Base-by-base conservation (phyloP, 2,329 filamentous ascomycete species). In the Gliomastix tumulicola region DNA sequence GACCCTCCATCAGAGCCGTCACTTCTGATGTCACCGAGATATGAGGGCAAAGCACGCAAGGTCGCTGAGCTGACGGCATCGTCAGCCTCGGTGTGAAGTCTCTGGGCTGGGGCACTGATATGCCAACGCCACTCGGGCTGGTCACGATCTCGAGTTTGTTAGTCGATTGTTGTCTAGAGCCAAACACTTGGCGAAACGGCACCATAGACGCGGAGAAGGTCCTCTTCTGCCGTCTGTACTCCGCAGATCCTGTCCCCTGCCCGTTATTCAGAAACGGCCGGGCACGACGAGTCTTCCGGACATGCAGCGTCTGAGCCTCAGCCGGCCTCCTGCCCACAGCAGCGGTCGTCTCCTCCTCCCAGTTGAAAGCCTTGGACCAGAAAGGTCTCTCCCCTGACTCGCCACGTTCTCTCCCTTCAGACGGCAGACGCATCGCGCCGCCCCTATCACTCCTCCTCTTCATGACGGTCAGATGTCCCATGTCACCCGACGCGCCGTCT, bases 381-480 rank as follows among this genome's bases (percentile, higher is more conserved):
- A n/a, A n/a, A n/a, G n/a, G n/a, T n/a, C n/a, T n/a, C n/a, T n/a
- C n/a, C n/a, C n/a, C n/a, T n/a, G n/a, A n/a, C n/a, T n/a, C n/a
- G n/a, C n/a, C n/a, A n/a, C n/a, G n/a, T n/a, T n/a, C n/a, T n/a
- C n/a, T n/a, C n/a, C n/a, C n/a, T n/a, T n/a, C n/a, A n/a, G n/a
- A n/a, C 10, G 25, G 25, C n/a, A n/a, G n/a, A 16, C 13, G 13
- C n/a, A 28, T 16, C n/a, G 25, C 25, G 21, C 35, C 15, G 16
- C 11, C 27, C 12, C 27, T 34, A 13, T 16, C 19, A 23, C 43
- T 49, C 34, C 60, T 54, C 40, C 48, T 56, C 46, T 66, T 67
- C 32, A 53, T 50, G 4, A 66, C 41, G 3, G 52, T 50, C 40
- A 65, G 38, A n/a, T 52, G 47, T 25, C 37, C 42, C 9, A 56